A percentile compares a stretch with the other conserved stretches of the same genome.
These are phyloP conservation scores for Guadua angustifolia DNA, from an alignment of 176 grass and related monocot genomes.

Conservation along the genomic window DNA sequence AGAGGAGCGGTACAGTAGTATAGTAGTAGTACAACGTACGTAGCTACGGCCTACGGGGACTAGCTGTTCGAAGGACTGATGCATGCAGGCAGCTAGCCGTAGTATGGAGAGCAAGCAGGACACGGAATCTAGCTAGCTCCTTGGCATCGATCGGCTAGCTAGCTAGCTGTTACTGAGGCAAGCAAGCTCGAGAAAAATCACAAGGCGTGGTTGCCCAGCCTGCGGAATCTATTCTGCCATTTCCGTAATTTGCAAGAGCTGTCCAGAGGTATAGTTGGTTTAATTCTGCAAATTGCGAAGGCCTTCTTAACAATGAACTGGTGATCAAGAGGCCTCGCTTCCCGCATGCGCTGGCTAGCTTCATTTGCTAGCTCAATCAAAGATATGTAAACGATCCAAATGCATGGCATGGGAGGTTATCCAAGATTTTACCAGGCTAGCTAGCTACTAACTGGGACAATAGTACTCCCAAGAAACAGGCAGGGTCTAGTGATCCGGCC, in stretches of 20 bases:
- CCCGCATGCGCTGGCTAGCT: not conserved
- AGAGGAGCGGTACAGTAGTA: not conserved
- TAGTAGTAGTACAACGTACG: not conserved
- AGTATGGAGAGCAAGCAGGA: not conserved
- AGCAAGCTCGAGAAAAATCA: slow-evolving; percentile 2
- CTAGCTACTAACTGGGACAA: slow-evolving; percentile 19
- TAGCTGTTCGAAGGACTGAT: slow-evolving; percentile 16
- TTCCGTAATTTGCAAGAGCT: not conserved
- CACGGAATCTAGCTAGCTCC: slow-evolving; percentile 46
- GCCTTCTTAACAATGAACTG: not conserved
- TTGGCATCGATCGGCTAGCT: not conserved
- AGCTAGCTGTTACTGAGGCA: slow-evolving; percentile 8
- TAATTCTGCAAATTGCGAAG: not conserved
- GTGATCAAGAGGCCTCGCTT: not conserved
- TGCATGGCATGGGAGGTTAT: too few relatives aligned
- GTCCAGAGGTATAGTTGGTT: not conserved
- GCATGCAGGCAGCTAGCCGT: not conserved
- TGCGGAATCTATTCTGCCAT: slow-evolving; percentile 25
- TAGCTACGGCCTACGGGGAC: slow-evolving; percentile 39
- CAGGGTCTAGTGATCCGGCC: not conserved
- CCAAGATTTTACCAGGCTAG: slow-evolving; percentile 1
- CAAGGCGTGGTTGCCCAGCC: not conserved
- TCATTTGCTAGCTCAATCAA: too few relatives aligned
- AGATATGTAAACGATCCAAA: not conserved
- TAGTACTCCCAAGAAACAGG: not conserved